Evolutionary conservation across 768 basidiomycete species (phyloP).

Genomic region (Psilocybe tampanensis): DNA sequence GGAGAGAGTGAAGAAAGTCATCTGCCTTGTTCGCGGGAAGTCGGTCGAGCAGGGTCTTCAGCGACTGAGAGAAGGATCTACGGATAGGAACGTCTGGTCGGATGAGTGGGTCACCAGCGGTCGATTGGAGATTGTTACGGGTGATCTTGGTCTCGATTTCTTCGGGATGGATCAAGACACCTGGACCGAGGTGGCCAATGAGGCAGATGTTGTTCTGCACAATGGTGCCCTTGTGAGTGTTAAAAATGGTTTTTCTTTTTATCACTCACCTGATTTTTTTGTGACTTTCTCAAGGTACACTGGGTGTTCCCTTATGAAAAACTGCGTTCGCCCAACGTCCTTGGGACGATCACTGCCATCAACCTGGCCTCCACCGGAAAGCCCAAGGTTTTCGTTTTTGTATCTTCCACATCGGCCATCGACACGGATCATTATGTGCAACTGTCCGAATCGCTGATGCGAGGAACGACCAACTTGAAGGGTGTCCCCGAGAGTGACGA

Average conservation of each 20-base stretch:
- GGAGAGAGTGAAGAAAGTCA: conserved; percentile 76
- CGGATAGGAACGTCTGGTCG: conserved; percentile 87
- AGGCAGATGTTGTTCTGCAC: conserved; percentile 86
- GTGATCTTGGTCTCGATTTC: conserved; percentile 75
- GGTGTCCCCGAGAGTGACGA: conserved; percentile 90
- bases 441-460: conserved; percentile 71
- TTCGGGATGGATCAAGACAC: conserved; percentile 69
- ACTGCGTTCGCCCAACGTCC: conserved; percentile 89
- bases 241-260: neutral
- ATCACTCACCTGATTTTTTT: neutral
- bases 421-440: conserved; percentile 91
- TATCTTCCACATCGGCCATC: conserved; percentile 94
- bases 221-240: conserved; percentile 95
- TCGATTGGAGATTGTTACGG: conserved; percentile 77
- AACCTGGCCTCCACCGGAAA: conserved; percentile 74
- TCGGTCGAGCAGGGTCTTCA: conserved; percentile 60
- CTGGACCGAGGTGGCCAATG: conserved; percentile 70
- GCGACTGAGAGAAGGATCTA: conserved; percentile 71
- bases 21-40: conserved; percentile 87
- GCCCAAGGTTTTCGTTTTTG: conserved; percentile 83
- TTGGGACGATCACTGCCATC: conserved; percentile 84
- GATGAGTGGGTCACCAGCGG: conserved; percentile 74
- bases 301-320: conserved; percentile 99
- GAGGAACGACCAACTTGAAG: conserved; percentile 39
- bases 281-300: conserved; percentile 65